Conservation (phyloP, 306 rosid genomes). For the Comarum palustre region DNA sequence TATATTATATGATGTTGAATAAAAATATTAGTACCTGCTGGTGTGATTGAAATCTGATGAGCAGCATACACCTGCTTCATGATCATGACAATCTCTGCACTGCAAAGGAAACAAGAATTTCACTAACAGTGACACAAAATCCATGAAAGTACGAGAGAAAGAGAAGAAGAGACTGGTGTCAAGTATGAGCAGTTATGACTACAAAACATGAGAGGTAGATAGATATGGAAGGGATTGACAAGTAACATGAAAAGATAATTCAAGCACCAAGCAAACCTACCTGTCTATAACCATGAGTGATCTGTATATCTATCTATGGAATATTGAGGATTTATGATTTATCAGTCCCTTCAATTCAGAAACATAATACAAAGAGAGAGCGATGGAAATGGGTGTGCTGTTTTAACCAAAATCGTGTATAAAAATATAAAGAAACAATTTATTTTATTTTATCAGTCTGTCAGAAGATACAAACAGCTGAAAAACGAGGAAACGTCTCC, state of each 20-base stretch:
- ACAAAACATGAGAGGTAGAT: constrained; percentile 26
- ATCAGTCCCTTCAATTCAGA: constrained; percentile 28
- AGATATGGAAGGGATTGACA: constrained; percentile 9
- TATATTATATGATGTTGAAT: constrained; percentile 26
- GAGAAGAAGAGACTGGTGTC: constrained; percentile 14
- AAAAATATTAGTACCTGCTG: constrained; percentile 45
- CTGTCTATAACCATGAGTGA: constrained; percentile 26
- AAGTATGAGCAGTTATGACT: constrained; percentile 25
- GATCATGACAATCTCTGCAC: constrained; percentile 42
- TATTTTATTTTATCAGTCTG: constrained; percentile 30
- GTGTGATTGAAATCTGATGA: constrained; percentile 62
- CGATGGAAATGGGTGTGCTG: constrained; percentile 21
- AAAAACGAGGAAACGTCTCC: constrained; percentile 87
- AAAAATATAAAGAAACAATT: constrained; percentile 18
- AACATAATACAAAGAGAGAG: constrained; percentile 26
- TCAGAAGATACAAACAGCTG: constrained; percentile 61
- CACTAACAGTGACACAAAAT: constrained; percentile 41
- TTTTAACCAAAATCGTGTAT: constrained; percentile 18
- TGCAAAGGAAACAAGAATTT: constrained; percentile 47
- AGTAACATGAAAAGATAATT: constrained; percentile 27
- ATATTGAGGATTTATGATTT: constrained; percentile 7
- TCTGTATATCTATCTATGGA: constrained; percentile 29
- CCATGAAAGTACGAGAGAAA: constrained; percentile 32
- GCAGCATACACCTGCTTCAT: constrained; percentile 67
- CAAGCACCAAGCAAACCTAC: constrained; percentile 39